Evolutionary conservation across 768 basidiomycete genomes (phyloP), one percentile per base, ranked within the genome.

Genomic region (Goffeauzyma gilvescens): DNA sequence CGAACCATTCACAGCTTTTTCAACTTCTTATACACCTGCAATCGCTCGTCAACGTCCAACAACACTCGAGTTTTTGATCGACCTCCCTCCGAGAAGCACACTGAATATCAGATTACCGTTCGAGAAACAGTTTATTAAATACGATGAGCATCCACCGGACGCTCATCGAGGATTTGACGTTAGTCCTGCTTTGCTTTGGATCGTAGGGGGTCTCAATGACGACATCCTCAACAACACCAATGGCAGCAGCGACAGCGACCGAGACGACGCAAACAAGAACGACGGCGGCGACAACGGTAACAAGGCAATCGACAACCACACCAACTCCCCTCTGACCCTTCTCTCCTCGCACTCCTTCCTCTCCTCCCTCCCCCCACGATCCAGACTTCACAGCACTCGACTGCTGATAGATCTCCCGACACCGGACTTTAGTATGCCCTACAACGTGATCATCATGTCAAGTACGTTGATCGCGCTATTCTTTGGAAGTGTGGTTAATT

Each of bases 371-470:
- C 15, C 35, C n/a, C 24, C 38, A 15, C 34, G 52, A 21, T 32
- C 45, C 30, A 55, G 78, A 33, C 71, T 93, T 34, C 90, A 90
- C 62, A 86, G 84, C 2, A 69, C 75, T 0, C 72, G 78, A 7
- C 70, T 90, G 20, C 74, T 96, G 27, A 75, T 89, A 33, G 85
- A 89, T 61, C 72, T 93, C n/a, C 80, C 90, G n/a, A 86, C 85
- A 26, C 93, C 90, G 0, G 93, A 96, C 62, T 96, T 96, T 61
- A 87, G 83, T 63, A 96, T 96, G 93, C 93, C 93, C 1, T 96
- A 96, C 68, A 98, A 96, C 66, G 90, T 96, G 35, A 95, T 96
- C 64, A 95, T 95, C 55, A 80, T 96, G 69, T 64, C 63, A 20
- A 84, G 80, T 58, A 86, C 85, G 8, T 67, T 95, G 31, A 72